A percentile compares a stretch with the other conserved stretches of the same genome.
Conservation (phyloP, 768 basidiomycete species). For the Podaxis rugospora region DNA sequence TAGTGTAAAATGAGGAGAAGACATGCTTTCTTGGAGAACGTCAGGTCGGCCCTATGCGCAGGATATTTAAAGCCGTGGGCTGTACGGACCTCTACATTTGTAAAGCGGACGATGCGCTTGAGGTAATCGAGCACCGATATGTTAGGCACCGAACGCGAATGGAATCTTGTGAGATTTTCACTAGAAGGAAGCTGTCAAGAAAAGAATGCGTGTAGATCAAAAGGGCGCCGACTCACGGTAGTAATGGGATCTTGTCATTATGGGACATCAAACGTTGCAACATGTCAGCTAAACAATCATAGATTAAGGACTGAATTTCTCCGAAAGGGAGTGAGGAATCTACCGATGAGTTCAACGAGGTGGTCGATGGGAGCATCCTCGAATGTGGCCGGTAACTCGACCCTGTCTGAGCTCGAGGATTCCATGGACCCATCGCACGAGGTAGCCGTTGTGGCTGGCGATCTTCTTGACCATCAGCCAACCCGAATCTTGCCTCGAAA, state of each 20-base stretch:
- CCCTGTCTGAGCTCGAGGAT: conserved; percentile 59
- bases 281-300: conserved; percentile 75
- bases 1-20: conserved; percentile 83
- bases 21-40: conserved; percentile 56
- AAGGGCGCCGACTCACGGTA: conserved; percentile 51
- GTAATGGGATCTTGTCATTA: conserved; percentile 93
- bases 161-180: conserved; percentile 91
- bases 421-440: conserved; percentile 84
- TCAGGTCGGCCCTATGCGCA: conserved; percentile 10
- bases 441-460: conserved; percentile 25
- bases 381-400: conserved; percentile 79
- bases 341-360: conserved; percentile 88
- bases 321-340: conserved; percentile 12
- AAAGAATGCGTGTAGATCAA: conserved; percentile 13
- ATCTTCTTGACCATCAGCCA: not conserved
- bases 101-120: conserved; percentile 88
- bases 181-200: conserved; percentile 34
- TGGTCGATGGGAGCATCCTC: conserved; percentile 80
- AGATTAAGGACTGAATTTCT: conserved; percentile 11
- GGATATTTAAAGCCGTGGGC: conserved; percentile 3
- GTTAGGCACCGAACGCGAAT: conserved; percentile 85
- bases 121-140: conserved; percentile 93
- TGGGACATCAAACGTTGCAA: conserved; percentile 89
- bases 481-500: conserved; percentile 1
- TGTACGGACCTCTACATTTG: conserved; percentile 90